Percentiles rank a stretch among this genome's conserved stretches.
These are phyloP conservation scores for Cynanchum wilfordii DNA, from an alignment of 257 asterid genomes.

Conservation along the genomic window DNA sequence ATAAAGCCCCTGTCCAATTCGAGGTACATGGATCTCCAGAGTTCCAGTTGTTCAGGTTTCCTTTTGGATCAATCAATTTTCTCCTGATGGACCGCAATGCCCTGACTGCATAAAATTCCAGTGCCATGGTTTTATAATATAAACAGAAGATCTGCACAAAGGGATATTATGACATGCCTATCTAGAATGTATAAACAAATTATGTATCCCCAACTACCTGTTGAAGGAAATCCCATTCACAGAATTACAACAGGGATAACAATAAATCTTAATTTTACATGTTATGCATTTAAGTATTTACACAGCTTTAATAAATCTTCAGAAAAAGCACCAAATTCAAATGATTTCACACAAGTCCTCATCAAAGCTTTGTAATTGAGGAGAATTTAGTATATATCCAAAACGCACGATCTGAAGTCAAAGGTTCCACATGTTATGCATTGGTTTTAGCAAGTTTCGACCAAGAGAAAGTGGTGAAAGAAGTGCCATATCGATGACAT, in stretches of 20 bases:
- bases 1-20: slow-evolving; percentile 68
- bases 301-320: background rate
- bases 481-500: background rate
- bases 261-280: background rate
- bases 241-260: background rate
- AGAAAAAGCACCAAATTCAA: background rate
- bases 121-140: background rate
- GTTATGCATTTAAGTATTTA: background rate
- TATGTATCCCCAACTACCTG: background rate
- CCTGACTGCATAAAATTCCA: slow-evolving; percentile 43
- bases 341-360: no score
- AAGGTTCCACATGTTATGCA: background rate
- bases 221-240: background rate
- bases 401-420: background rate
- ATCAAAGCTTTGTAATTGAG: background rate
- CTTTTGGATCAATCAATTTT: slow-evolving; percentile 54
- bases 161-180: background rate
- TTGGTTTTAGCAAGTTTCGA: background rate
- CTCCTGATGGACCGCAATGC: slow-evolving; percentile 58
- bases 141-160: background rate
- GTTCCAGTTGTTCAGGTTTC: slow-evolving; percentile 60
- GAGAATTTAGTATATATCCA: background rate
- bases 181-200: background rate
- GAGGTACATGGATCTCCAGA: slow-evolving; percentile 86
- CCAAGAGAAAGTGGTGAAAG: background rate